Percentiles rank a stretch among this genome's conserved stretches.
Evolutionary conservation across 306 rosid genomes (phyloP).

Genomic region (Phaseolus lunatus): DNA sequence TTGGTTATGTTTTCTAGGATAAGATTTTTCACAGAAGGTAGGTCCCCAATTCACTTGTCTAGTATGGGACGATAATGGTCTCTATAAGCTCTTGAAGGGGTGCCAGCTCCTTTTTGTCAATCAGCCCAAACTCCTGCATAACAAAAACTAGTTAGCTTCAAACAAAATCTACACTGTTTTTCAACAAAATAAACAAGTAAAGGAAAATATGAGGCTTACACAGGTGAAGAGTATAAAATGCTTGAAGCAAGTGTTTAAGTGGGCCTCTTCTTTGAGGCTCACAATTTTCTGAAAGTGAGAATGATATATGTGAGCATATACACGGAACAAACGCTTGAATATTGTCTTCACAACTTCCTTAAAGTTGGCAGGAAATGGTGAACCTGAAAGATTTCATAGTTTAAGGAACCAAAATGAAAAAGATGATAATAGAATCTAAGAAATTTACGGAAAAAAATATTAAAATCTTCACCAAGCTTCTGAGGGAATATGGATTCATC

Average conservation of each 20-base stretch:
- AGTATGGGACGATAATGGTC: slow-evolving; percentile 85
- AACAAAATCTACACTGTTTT: not conserved
- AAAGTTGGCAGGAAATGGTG: slow-evolving; percentile 93
- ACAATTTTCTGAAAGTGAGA: slow-evolving; percentile 99
- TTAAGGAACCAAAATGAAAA: slow-evolving; percentile 26
- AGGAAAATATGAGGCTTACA: slow-evolving; percentile 59
- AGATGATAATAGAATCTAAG: slow-evolving; percentile 7
- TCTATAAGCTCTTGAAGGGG: slow-evolving; percentile 99
- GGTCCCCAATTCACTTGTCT: slow-evolving; percentile 48
- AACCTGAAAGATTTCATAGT: slow-evolving; percentile 58
- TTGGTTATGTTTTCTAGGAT: slow-evolving; percentile 44
- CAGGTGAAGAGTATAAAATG: slow-evolving; percentile 98
- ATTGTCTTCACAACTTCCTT: slow-evolving; percentile 98
- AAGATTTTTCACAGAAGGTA: slow-evolving; percentile 41
- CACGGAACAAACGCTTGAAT: slow-evolving; percentile 94
- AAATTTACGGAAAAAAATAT: slow-evolving; percentile 1
- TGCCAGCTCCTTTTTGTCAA: slow-evolving; percentile 98
- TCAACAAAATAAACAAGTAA: not conserved
- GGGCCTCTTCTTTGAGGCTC: slow-evolving; percentile 99
- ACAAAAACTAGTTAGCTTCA: slow-evolving; percentile 8
- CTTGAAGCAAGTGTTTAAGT: slow-evolving; percentile 99
- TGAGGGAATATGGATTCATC: slow-evolving; percentile 99
- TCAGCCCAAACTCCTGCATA: slow-evolving; percentile 91
- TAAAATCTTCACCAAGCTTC: slow-evolving; percentile 75
- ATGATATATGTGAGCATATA: slow-evolving; percentile 97